Evolutionary conservation across 169 alveolate genomes (phyloP), one percentile per base, ranked within the genome.

Genomic region (Eimeria zaria): DNA sequence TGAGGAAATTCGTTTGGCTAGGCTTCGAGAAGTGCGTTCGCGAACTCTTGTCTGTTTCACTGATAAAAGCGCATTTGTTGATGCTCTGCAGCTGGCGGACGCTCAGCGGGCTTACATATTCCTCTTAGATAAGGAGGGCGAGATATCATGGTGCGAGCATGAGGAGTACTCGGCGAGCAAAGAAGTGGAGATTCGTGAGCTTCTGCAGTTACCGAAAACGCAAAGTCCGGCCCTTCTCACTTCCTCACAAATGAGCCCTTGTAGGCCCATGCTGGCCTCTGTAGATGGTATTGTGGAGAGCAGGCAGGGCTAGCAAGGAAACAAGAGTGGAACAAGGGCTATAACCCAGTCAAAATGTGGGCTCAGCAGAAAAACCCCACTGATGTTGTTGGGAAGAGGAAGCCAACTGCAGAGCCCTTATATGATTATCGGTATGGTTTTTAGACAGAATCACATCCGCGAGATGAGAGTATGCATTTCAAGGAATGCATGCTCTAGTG

Each of bases 101-200:
- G 85, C 94, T 60, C 96, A 93, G 84, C 78, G 96, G 71, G 95
- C 41, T 27, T 93, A 93, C 93, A 80, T 93, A 2, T 83, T 93
- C 41, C 69, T 93, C 39, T 76, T 93, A 36, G 44, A 51, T 41
- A 53, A 30, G 89, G 48, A 78, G 22, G 96, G 96, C 33, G 96
- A 78, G 1, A 78, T 93, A 24, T 44, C 67, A 58, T 93, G 96
- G 96, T 93, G 96, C 85, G 94, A 93, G 69, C 96, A 93, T 44
- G 96, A 90, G 80, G 55, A 39, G 27, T 69, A 90, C 74, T 76
- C 95, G 27, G 80, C 95, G 18, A 51, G 44, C 80, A 90, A 90
- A 39, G 91, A 90, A 64, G 55, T 41, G 78, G 95, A 39, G 41
- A 90, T 90, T 33, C 89, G 78, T n/a, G 89, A 67, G 11, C 89